phyloP scores from a whole-genome alignment of 306 rosid species.

The Fragaria iinumae region DNA sequence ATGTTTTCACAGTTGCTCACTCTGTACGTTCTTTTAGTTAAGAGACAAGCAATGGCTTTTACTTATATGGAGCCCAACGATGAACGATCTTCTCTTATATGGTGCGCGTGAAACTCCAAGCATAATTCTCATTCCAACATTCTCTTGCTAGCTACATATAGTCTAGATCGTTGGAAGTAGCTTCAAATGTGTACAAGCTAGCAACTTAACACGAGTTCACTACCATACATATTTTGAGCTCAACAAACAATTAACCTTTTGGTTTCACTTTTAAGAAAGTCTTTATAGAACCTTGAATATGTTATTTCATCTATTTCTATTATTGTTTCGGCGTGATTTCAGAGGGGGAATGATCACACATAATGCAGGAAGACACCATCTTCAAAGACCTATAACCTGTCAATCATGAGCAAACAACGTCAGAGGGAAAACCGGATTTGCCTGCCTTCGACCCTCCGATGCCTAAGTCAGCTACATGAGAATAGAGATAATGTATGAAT shows the following conservation, averaged over 20 bases:
- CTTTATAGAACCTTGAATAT: too few species aligned
- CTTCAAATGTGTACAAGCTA: neutral
- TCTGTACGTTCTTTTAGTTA: slow-evolving; percentile 34
- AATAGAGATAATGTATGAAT: too few species aligned
- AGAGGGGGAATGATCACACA: too few species aligned
- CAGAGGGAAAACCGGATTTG: too few species aligned
- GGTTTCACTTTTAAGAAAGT: too few species aligned
- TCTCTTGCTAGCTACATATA: neutral
- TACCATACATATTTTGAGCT: neutral
- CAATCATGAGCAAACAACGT: too few species aligned
- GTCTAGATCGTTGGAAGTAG: neutral
- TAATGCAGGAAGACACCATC: too few species aligned
- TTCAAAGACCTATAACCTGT: too few species aligned
- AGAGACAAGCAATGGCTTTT: slow-evolving; percentile 51
- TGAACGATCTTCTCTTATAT: neutral
- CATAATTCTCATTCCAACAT: neutral
- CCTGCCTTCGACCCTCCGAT: too few species aligned
- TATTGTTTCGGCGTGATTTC: too few species aligned
- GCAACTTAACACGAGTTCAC: neutral
- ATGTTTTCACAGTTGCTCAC: slow-evolving; percentile 26
- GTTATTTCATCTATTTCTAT: too few species aligned
- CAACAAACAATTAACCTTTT: neutral
- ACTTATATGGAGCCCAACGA: slow-evolving; percentile 25
- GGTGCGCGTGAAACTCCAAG: slow-evolving; percentile 6
- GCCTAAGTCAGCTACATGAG: too few species aligned